phyloP scores from a whole-genome alignment of 1,284 basidiomycete species.

The Amylostereum areolatum region DNA sequence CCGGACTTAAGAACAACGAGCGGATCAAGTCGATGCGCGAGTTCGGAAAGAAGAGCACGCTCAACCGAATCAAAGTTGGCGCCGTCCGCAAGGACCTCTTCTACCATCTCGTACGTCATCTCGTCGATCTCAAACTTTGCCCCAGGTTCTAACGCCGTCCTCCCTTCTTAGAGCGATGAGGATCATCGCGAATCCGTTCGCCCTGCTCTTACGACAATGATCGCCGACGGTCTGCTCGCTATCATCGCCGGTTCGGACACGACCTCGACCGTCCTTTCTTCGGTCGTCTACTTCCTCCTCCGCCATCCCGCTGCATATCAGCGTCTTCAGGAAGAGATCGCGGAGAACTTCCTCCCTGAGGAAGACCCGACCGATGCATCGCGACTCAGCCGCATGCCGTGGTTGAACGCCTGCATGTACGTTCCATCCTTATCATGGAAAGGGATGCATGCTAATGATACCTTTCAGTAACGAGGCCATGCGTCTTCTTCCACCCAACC shows the following conservation, averaged over 20 bases:
- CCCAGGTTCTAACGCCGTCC: neutral
- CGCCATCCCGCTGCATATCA: slow-evolving; percentile 24
- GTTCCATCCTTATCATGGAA: slow-evolving; percentile 10
- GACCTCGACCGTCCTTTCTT: slow-evolving; percentile 27
- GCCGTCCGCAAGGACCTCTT: slow-evolving; percentile 33
- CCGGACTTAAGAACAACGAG: neutral
- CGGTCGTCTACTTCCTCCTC: slow-evolving; percentile 30
- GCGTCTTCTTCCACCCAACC: slow-evolving; percentile 20
- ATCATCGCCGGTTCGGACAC: slow-evolving; percentile 36
- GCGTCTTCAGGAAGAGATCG: slow-evolving; percentile 30
- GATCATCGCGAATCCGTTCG: slow-evolving; percentile 20
- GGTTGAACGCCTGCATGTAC: slow-evolving; percentile 33
- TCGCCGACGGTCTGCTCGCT: slow-evolving; percentile 15
- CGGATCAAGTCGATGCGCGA: slow-evolving; percentile 1
- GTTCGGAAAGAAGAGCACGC: slow-evolving; percentile 1
- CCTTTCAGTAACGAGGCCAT: slow-evolving; percentile 31
- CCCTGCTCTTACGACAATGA: slow-evolving; percentile 10
- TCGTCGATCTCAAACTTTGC: slow-evolving; percentile 2
- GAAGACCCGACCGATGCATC: slow-evolving; percentile 23
- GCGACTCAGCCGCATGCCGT: slow-evolving; percentile 23
- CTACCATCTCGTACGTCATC: slow-evolving; percentile 31
- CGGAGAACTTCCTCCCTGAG: slow-evolving; percentile 19
- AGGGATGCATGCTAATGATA: neutral
- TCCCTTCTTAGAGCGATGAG: slow-evolving; percentile 32
- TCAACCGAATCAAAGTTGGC: slow-evolving; percentile 5